Evolutionary conservation across 352 stramenopile genomes (phyloP).

Genomic region (Phytophthora rubi): DNA sequence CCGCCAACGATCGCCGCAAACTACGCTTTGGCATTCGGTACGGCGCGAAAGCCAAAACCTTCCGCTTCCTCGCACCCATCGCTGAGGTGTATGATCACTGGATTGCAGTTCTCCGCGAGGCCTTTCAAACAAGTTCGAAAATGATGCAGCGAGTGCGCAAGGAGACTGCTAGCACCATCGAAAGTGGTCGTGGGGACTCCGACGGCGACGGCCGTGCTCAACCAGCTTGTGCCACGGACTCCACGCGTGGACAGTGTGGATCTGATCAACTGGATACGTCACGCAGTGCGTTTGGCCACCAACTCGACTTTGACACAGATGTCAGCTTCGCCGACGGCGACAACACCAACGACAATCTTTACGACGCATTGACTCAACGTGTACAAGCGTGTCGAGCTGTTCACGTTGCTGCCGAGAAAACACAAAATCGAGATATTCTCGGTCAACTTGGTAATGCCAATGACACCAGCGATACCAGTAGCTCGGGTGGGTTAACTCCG

Average conservation of each 20-base stretch:
- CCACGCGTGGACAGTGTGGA: not conserved
- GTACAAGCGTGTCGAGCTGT: not conserved
- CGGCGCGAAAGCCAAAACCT: constrained; percentile 13
- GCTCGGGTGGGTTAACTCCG: not conserved
- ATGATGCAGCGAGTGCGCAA: constrained; percentile 1
- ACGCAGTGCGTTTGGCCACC: not conserved
- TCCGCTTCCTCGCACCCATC: constrained; percentile 11
- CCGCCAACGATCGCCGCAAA: constrained; percentile 10
- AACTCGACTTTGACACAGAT: not conserved
- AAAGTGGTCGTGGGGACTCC: not conserved
- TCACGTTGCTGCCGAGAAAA: not conserved
- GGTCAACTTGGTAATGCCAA: not conserved
- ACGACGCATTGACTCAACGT: not conserved
- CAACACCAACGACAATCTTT: not conserved
- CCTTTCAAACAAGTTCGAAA: constrained; percentile 1
- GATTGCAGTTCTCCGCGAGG: constrained; percentile 10
- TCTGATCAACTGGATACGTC: not conserved
- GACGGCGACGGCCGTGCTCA: not conserved
- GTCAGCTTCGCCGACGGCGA: not conserved
- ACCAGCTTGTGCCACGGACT: not conserved
- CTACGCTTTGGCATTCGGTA: constrained; percentile 20
- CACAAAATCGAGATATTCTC: not conserved
- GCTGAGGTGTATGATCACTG: constrained; percentile 10
- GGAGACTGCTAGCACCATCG: not conserved
- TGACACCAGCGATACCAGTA: not conserved